Conservation (phyloP, 2,329 filamentous ascomycete species). For the Gyromitra esculenta region DNA sequence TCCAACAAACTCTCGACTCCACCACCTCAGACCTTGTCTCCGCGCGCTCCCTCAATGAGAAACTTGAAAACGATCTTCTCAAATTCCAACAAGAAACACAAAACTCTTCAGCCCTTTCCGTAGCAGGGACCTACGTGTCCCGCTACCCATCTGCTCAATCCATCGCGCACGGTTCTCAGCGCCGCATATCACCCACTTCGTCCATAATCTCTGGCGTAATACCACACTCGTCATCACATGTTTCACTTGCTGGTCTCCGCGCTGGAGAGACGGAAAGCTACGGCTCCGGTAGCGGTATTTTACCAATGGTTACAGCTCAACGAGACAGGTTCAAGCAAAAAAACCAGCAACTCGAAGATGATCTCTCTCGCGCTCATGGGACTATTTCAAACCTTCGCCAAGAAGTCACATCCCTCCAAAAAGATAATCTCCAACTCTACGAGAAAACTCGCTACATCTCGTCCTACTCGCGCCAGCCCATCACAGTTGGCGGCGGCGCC, state of each 20-base stretch:
- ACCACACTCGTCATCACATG: slow-evolving; percentile 63
- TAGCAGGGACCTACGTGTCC: slow-evolving; percentile 88
- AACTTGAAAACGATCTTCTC: slow-evolving; percentile 89
- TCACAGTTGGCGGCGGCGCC: slow-evolving; percentile 64
- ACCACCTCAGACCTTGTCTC: slow-evolving; percentile 88
- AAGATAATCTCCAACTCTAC: slow-evolving; percentile 94
- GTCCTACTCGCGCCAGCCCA: slow-evolving; percentile 78
- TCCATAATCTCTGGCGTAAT: slow-evolving; percentile 99
- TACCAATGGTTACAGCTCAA: slow-evolving; percentile 98
- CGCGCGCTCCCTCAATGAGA: slow-evolving; percentile 83
- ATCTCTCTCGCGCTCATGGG: slow-evolving; percentile 83
- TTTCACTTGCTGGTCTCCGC: slow-evolving; percentile 61
- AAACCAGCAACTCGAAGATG: slow-evolving; percentile 87
- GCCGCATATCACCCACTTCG: slow-evolving; percentile 85
- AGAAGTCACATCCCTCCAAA: slow-evolving; percentile 90
- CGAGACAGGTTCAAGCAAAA: slow-evolving; percentile 98
- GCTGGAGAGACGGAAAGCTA: slow-evolving; percentile 67
- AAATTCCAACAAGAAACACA: slow-evolving; percentile 77
- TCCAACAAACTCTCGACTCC: slow-evolving; percentile 83
- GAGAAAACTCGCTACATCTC: slow-evolving; percentile 98
- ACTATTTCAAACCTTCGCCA: slow-evolving; percentile 86
- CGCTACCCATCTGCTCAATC: slow-evolving; percentile 73
- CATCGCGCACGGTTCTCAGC: slow-evolving; percentile 64
- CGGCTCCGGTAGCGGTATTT: slow-evolving; percentile 73
- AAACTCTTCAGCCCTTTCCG: slow-evolving; percentile 85